Base-by-base conservation (phyloP, 768 basidiomycete genomes). In the Auricularia auricula-judae region DNA sequence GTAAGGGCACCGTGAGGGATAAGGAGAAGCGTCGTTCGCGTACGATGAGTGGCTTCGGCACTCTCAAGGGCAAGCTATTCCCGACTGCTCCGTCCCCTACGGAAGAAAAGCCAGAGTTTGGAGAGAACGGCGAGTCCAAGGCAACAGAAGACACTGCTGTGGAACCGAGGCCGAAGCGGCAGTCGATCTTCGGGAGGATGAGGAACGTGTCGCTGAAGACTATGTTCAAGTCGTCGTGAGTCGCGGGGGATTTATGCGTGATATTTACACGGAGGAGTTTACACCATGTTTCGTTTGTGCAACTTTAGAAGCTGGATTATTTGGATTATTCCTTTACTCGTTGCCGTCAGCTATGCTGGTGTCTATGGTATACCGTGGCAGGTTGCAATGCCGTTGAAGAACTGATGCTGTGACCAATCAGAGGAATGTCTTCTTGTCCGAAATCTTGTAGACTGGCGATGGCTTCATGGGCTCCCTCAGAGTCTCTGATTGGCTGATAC, bases 181-280 rank as follows among this genome's bases (percentile, higher is more conserved):
- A 73, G 4, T 85, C 85, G 16, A 70, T 86, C 36, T 78, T 87
- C 62, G 80, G 79, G 33, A 85, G 78, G 68, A 70, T 78, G 63
- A 86, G 82, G 70, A 70, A 77, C 47, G 69, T 85, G 39, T 42
- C 39, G 8, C 39, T 42, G 39, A 42, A 42, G 39, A 14, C 39
- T 14, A 42, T 42, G 4, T 86, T 87, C 68, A 70, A 74, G 34
- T 14, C 56, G 34, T 59, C 56, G 56, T 59, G 47, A 51, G 47
- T 51, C 4, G 47, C 47, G 14, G 47, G 47, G 21, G 47, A 18
- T 51, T 21, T 18, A 51, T 18, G 18, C 47, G 18, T 51, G 18
- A 51, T 51, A 21, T 51, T 14, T 51, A 51, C 47, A 21, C 47
- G 47, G 47, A 51, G 47, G 47, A 51, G 47, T 51, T 51, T 51